Conservation (phyloP, 257 asterid genomes). For the Datura wrightii region DNA sequence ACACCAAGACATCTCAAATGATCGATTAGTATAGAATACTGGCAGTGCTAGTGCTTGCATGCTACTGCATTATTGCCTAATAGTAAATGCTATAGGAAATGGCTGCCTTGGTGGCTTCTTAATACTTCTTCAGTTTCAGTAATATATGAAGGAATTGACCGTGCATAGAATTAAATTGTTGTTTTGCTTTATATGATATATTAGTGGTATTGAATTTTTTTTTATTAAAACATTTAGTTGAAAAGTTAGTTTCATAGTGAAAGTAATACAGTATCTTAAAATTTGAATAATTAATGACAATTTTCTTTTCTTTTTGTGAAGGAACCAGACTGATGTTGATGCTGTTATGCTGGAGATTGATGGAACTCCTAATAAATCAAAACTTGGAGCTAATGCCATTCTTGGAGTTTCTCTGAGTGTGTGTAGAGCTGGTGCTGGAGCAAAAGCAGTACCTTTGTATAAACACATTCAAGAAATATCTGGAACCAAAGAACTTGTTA, state of each 20-base stretch:
- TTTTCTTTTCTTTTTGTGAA: conserved; percentile 36
- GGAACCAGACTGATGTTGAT: conserved; percentile 87
- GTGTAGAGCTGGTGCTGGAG: conserved; percentile 98
- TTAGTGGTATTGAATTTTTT: neutral
- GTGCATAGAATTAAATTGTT: neutral
- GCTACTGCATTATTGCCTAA: neutral
- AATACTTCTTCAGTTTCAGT: conserved; percentile 7
- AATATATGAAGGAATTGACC: neutral
- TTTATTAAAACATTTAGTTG: neutral
- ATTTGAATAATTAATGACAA: neutral
- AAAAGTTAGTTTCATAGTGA: neutral
- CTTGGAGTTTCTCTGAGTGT: conserved; percentile 95
- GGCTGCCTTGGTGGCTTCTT: neutral
- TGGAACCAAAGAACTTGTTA: conserved; percentile 83
- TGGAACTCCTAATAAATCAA: conserved; percentile 91
- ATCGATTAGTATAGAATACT: neutral
- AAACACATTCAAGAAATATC: conserved; percentile 92
- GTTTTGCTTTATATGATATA: neutral
- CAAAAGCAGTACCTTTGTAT: conserved; percentile 82
- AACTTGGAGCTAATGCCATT: conserved; percentile 95
- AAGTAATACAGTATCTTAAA: neutral
- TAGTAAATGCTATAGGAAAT: neutral
- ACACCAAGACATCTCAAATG: neutral
- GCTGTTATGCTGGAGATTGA: conserved; percentile 89
- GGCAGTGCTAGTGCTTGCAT: neutral